Evolutionary conservation across 768 basidiomycete genomes (phyloP).

Genomic region (Trametes cingulata): DNA sequence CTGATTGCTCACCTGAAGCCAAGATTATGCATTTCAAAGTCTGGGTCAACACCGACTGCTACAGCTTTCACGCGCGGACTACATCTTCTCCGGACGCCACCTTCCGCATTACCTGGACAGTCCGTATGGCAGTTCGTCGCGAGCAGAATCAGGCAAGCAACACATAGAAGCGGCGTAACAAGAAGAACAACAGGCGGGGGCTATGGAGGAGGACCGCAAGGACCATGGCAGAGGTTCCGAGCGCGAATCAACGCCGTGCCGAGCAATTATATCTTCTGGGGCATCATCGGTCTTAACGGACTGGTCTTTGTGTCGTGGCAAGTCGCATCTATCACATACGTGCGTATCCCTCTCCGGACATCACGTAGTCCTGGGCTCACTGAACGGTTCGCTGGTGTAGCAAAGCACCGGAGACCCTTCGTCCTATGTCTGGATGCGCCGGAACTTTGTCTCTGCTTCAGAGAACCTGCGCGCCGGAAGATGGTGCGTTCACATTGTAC

Average conservation of each 20-base stretch:
- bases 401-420: conserved; percentile 35
- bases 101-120: not conserved
- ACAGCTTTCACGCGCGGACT: not conserved
- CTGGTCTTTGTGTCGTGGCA: conserved; percentile 63
- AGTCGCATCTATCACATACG: conserved; percentile 29
- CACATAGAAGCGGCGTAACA: conserved; percentile 18
- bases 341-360: conserved; percentile 17
- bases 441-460: conserved; percentile 67
- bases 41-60: not conserved
- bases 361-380: not conserved
- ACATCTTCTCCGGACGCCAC: not conserved
- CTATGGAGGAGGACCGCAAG: not conserved
- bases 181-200: not conserved
- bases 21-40: not conserved
- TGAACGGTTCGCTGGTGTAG: not conserved
- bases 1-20: not conserved
- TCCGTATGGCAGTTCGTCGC: conserved; percentile 21
- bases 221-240: conserved; percentile 23
- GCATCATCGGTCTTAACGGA: conserved; percentile 65
- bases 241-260: conserved; percentile 55
- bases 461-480: conserved; percentile 64
- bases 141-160: conserved; percentile 23
- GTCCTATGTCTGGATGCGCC: conserved; percentile 48
- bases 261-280: conserved; percentile 53
- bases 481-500: conserved; percentile 45